Evolutionary conservation across 768 basidiomycete genomes (phyloP).

Genomic region (Lactarius indigo): DNA sequence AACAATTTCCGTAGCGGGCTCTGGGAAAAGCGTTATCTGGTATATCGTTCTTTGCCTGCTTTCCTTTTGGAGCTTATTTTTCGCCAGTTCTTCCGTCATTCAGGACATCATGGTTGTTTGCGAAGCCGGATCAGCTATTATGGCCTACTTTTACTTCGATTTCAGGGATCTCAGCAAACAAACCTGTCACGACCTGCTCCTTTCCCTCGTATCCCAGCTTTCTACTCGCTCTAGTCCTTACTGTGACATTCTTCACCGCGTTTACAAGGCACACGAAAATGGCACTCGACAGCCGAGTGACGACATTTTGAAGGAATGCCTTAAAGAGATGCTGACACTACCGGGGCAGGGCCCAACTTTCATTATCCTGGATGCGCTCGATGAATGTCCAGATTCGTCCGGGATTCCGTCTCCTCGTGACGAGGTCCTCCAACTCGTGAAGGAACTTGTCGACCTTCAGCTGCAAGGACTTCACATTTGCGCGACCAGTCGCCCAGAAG

Average conservation of each 20-base stretch:
- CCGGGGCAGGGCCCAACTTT: background rate
- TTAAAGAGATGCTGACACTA: background rate
- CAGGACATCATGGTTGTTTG: background rate
- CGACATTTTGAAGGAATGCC: background rate
- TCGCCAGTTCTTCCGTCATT: background rate
- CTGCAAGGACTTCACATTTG: background rate
- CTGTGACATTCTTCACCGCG: background rate
- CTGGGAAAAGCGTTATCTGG: background rate
- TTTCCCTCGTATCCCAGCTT: background rate
- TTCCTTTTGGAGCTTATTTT: background rate
- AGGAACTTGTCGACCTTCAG: background rate
- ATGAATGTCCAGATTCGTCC: background rate
- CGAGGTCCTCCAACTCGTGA: background rate
- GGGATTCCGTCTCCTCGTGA: background rate
- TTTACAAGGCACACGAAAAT: background rate
- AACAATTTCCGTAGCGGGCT: background rate
- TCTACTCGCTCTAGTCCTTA: background rate
- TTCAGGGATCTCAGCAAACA: background rate
- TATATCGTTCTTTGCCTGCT: background rate
- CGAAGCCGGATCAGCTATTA: background rate
- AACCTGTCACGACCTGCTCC: background rate
- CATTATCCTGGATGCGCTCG: background rate
- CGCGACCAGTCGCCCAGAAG: background rate
- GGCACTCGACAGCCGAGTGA: background rate
- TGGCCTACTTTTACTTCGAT: background rate